Percentiles rank a stretch among this genome's conserved stretches.
Evolutionary conservation across 2,329 filamentous ascomycete genomes (phyloP).

Genomic region (Cercospora sp.): DNA sequence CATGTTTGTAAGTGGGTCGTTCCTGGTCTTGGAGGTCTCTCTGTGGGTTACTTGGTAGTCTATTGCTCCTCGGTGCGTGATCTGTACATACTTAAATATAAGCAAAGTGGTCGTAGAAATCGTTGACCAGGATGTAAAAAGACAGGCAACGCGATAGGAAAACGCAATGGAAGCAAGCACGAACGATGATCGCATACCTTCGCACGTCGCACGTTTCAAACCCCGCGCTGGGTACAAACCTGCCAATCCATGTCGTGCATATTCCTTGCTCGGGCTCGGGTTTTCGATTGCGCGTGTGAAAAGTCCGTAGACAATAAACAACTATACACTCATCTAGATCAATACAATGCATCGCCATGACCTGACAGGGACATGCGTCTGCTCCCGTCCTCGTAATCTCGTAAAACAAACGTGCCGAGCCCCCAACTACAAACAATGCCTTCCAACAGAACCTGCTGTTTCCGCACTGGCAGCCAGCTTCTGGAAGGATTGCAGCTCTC

Average conservation of each 20-base stretch:
- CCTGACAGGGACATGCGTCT: neutral
- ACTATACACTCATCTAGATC: neutral
- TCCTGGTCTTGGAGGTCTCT: neutral
- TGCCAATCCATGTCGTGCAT: neutral
- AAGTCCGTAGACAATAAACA: neutral
- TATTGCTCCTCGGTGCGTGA: neutral
- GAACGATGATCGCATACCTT: neutral
- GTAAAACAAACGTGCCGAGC: neutral
- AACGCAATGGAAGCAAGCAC: neutral
- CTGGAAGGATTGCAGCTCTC: neutral
- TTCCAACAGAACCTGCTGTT: slow-evolving; percentile 11
- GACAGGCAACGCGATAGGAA: neutral
- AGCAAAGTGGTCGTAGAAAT: neutral
- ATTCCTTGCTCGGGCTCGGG: neutral
- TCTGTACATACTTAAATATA: neutral
- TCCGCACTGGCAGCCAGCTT: slow-evolving; percentile 18
- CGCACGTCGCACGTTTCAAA: neutral
- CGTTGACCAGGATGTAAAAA: neutral
- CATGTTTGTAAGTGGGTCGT: neutral
- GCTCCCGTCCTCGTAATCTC: neutral
- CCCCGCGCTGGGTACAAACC: neutral
- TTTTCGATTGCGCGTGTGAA: neutral
- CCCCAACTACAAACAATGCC: neutral
- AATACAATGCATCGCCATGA: neutral
- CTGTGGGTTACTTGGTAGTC: neutral